These are phyloP conservation scores for Xylaria venustula DNA, from an alignment of 495 filamentous ascomycete species.

Conservation along the genomic window DNA sequence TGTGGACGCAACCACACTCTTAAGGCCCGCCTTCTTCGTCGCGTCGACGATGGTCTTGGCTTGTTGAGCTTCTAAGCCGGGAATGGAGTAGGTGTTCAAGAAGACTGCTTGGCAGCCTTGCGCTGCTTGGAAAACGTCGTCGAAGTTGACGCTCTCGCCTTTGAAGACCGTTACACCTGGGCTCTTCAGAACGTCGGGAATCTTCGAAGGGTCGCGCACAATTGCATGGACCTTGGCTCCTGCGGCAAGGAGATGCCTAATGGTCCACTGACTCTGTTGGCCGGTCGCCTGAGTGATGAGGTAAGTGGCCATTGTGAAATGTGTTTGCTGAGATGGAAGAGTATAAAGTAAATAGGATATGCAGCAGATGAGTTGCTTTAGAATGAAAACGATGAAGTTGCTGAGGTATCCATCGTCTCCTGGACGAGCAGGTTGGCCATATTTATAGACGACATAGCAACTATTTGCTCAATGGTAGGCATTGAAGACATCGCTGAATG, in stretches of 20 bases:
- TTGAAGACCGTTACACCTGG: conserved; percentile 38
- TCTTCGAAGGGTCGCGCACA: conserved; percentile 33
- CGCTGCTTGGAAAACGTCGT: conserved; percentile 33
- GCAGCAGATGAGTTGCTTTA: neutral
- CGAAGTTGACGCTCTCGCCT: conserved; percentile 40
- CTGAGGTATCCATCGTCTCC: no score
- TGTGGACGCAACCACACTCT: conserved; percentile 38
- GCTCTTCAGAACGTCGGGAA: conserved; percentile 26
- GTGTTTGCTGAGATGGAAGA: neutral
- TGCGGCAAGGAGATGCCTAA: conserved; percentile 34
- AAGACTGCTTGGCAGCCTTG: conserved; percentile 40
- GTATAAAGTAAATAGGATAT: neutral
- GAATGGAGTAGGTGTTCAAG: conserved; percentile 33
- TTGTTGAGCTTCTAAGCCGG: conserved; percentile 29
- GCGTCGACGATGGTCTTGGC: conserved; percentile 34
- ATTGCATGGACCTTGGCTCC: conserved; percentile 38
- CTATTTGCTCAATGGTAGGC: neutral
- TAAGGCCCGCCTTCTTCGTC: conserved; percentile 38
- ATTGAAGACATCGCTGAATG: no score
- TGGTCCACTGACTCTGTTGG: conserved; percentile 42
- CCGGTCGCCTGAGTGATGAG: conserved; percentile 50
- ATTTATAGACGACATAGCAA: neutral
- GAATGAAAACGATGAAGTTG: neutral
- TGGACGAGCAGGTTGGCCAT: neutral
- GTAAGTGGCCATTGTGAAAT: conserved; percentile 33